Base-by-base conservation (phyloP, 352 stramenopile species). In the Phytophthora capsici region DNA sequence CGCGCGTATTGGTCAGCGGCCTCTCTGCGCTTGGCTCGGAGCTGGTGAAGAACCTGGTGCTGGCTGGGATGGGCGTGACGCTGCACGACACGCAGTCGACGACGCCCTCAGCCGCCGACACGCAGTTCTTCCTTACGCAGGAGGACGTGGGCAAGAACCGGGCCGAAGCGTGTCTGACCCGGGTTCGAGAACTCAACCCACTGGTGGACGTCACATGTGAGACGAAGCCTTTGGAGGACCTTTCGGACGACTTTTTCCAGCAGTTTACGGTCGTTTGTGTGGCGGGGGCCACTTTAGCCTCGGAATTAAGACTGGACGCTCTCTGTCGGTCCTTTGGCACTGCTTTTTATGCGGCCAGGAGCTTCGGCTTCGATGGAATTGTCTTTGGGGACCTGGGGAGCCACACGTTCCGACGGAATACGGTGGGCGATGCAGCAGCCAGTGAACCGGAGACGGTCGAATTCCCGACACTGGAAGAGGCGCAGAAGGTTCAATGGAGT, bases 1-100 rank as follows among this genome's bases (percentile, higher is more conserved):
- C 93, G 19, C 82, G 88, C 38, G 89, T 98, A 43, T 65, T 98
- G 9, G 87, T 99, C 58, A 90, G 82, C 40, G 93, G 91, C 10
- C 82, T 98, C 48, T 80, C 74, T 10, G 57, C 92, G 62, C 70
- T 96, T 25, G 88, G 91, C 25, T 90, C 85, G 47, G 95, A 99
- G 86, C 86, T 99, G 25, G 88, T 96, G 22, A 99, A 99, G 78
- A 99, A 99, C 83, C 78, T 99, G 12, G 89, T 98, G 52, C 82
- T 99, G 57, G 96, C 96, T 7, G 97, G 97, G 20, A 93, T 99
- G 59, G 85, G 80, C 60, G 93, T 98, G 4, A 97, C 94, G 3
- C 54, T 99, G 34, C 97, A 97, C 57, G 96, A 99, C 78, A 68
- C 71, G 38, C 69, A 58, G 55, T 30, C 53, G 49, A 66, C 93